Conservation (phyloP, 2,329 filamentous ascomycete genomes). For the Pseudogymnoascus sp. region DNA sequence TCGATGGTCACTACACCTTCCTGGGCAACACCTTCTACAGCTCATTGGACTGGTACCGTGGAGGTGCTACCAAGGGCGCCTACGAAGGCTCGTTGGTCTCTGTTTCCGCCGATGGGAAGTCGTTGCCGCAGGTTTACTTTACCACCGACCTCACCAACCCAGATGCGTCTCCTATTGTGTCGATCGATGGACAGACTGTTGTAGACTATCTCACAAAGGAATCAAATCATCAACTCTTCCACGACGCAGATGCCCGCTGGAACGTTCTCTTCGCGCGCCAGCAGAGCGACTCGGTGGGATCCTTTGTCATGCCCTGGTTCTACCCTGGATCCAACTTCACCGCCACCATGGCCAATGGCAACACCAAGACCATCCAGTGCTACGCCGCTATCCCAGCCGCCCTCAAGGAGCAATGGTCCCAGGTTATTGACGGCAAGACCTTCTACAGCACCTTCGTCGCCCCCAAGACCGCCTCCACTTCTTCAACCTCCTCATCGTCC, state of each 20-base stretch:
- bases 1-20: conserved; percentile 14
- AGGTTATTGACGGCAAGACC: conserved; percentile 34
- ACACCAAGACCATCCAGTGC: conserved; percentile 7
- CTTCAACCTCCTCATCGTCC: conserved; percentile 4
- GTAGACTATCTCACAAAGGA: conserved; percentile 23
- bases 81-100: conserved; percentile 10
- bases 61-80: background rate
- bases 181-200: conserved; percentile 16
- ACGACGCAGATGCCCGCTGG: conserved; percentile 29
- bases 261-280: conserved; percentile 25
- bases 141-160: background rate
- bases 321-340: conserved; percentile 30
- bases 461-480: background rate
- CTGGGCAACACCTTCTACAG: conserved; percentile 7
- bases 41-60: background rate
- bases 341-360: conserved; percentile 26
- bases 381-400: conserved; percentile 23
- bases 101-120: conserved; percentile 11
- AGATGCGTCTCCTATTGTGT: background rate
- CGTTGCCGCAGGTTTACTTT: conserved; percentile 13
- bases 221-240: conserved; percentile 8
- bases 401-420: conserved; percentile 15
- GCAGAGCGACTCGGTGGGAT: background rate
- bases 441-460: conserved; percentile 38
- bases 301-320: background rate